These are phyloP conservation scores for Dictyostelium brefeldianum DNA, from an alignment of 78 protist species.

Conservation along the genomic window DNA sequence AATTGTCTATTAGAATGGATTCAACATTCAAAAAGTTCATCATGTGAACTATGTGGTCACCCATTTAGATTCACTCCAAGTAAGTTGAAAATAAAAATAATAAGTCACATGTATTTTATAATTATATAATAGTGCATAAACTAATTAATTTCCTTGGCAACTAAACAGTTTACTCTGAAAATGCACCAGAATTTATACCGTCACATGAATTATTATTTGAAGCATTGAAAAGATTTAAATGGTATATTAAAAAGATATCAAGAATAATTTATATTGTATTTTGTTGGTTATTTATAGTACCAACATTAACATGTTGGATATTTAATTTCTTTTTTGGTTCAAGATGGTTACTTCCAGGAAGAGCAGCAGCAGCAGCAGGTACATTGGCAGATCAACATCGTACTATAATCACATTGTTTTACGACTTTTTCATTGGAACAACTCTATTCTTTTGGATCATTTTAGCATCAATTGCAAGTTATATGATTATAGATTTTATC, in stretches of 20 bases:
- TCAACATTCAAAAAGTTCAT: constrained; percentile 55
- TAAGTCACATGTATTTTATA: background rate
- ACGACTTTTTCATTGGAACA: constrained; percentile 50
- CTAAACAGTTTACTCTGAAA: constrained; percentile 38
- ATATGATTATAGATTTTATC: constrained; percentile 24
- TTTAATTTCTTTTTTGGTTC: constrained; percentile 45
- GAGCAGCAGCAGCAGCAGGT: background rate
- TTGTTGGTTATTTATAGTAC: constrained; percentile 58
- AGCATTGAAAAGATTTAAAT: constrained; percentile 39
- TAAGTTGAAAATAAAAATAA: background rate
- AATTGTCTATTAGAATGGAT: constrained; percentile 66
- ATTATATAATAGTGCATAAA: background rate
- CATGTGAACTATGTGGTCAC: constrained; percentile 73
- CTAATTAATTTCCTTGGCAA: background rate
- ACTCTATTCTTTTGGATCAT: constrained; percentile 56
- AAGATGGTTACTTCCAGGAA: background rate
- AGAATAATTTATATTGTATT: constrained; percentile 18
- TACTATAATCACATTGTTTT: background rate
- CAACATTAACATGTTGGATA: constrained; percentile 32
- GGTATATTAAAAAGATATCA: constrained; percentile 12
- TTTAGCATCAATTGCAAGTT: background rate
- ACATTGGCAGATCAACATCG: background rate
- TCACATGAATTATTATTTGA: constrained; percentile 30
- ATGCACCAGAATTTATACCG: constrained; percentile 72
- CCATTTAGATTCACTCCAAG: constrained; percentile 78